Conservation (phyloP, 495 filamentous ascomycete genomes). For the Podospora australis region DNA sequence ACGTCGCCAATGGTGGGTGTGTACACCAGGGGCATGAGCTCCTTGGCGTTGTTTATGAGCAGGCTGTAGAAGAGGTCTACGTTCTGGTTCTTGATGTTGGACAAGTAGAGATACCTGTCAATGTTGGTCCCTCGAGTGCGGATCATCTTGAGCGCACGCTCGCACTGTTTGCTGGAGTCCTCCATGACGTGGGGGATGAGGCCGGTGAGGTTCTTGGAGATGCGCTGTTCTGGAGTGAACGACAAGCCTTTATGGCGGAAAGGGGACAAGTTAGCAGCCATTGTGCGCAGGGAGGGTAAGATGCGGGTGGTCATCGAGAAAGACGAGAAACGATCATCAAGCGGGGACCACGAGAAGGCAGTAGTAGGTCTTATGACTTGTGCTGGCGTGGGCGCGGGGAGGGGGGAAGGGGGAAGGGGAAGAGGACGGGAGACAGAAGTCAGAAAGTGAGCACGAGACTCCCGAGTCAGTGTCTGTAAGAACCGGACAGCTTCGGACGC, state of each 20-base stretch:
- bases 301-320: conserved; percentile 1
- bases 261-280: conserved; percentile 12
- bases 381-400: background rate
- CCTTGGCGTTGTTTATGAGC: conserved; percentile 82
- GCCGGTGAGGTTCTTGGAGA: conserved; percentile 52
- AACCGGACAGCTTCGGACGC: background rate
- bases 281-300: conserved; percentile 2
- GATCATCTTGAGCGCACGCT: conserved; percentile 58
- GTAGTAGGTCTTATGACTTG: background rate
- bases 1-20: conserved; percentile 97
- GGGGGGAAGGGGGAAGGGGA: too few species aligned
- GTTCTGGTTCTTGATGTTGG: conserved; percentile 79
- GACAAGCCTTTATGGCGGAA: conserved; percentile 39
- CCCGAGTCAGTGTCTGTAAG: background rate
- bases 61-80: conserved; percentile 92
- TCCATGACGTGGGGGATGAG: conserved; percentile 54
- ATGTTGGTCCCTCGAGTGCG: conserved; percentile 69
- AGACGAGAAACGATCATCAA: background rate
- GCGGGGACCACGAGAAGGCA: background rate
- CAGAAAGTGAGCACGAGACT: too few species aligned
- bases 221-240: conserved; percentile 49
- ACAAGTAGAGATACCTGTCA: conserved; percentile 94
- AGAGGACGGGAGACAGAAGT: too few species aligned
- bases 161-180: conserved; percentile 44
- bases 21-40: conserved; percentile 92